A percentile compares a stretch with the other conserved stretches of the same genome.
Evolutionary conservation across 768 basidiomycete genomes (phyloP).

Genomic region (Pulveroboletus sp.): DNA sequence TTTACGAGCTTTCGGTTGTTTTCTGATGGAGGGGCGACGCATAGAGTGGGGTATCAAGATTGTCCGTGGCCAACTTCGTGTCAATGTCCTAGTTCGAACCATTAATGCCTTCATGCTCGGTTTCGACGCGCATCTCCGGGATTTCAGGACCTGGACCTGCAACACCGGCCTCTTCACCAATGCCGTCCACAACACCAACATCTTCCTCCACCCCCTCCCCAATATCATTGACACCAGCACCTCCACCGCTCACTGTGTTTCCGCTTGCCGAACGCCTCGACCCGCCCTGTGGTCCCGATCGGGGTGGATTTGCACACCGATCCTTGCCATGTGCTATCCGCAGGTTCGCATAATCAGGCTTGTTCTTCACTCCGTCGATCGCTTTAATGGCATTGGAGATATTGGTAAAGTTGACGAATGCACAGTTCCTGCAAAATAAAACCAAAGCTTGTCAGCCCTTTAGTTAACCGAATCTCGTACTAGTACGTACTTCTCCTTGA

Average conservation of each 20-base stretch:
- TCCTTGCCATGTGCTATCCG: constrained; percentile 96
- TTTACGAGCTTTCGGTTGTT: constrained; percentile 33
- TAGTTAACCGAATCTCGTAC: constrained; percentile 18
- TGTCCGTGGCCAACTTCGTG: constrained; percentile 20
- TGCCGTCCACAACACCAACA: constrained; percentile 16
- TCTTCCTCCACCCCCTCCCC: constrained; percentile 26
- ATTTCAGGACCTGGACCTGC: constrained; percentile 26
- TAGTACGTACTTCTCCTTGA: constrained; percentile 81
- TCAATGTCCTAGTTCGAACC: constrained; percentile 19
- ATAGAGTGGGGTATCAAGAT: constrained; percentile 31
- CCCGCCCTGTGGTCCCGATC: constrained; percentile 76
- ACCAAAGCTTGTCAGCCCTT: background rate
- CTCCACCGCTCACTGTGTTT: constrained; percentile 27
- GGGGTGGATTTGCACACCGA: constrained; percentile 89
- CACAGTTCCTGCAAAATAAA: constrained; percentile 75
- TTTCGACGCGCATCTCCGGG: constrained; percentile 45
- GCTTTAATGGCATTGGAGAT: constrained; percentile 96
- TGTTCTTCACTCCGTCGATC: constrained; percentile 92
- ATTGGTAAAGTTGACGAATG: constrained; percentile 95
- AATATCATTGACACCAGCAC: constrained; percentile 11
- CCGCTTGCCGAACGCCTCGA: constrained; percentile 48
- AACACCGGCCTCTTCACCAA: constrained; percentile 25
- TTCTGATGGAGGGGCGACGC: constrained; percentile 29
- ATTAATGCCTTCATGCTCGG: constrained; percentile 25
- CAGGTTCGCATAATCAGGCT: constrained; percentile 85